Evolutionary conservation across 2,329 filamentous ascomycete genomes (phyloP).

Genomic region (Neospermospora avenae): DNA sequence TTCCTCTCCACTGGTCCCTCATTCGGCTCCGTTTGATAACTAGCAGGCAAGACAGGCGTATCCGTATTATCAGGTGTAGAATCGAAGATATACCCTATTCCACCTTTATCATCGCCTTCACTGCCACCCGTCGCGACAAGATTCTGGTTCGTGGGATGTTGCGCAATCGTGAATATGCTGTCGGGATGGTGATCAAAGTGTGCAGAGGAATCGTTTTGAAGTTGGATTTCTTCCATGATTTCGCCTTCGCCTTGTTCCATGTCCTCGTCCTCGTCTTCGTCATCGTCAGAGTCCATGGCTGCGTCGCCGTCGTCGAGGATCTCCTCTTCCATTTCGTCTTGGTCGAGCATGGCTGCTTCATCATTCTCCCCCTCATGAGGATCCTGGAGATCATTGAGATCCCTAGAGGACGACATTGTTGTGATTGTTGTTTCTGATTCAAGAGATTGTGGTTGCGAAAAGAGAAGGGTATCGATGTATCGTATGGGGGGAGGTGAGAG

Average conservation of each 20-base stretch:
- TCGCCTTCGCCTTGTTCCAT: constrained; percentile 53
- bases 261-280: constrained; percentile 58
- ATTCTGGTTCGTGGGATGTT: constrained; percentile 75
- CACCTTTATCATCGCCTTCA: constrained; percentile 57
- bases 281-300: constrained; percentile 72
- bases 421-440: background rate
- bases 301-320: constrained; percentile 66
- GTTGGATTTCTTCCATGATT: constrained; percentile 63
- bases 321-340: constrained; percentile 76
- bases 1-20: constrained; percentile 52
- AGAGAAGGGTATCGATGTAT: background rate
- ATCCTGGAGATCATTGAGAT: constrained; percentile 20
- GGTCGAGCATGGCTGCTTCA: constrained; percentile 70
- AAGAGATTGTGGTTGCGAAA: background rate
- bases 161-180: constrained; percentile 91
- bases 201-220: constrained; percentile 89
- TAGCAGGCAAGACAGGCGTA: constrained; percentile 69
- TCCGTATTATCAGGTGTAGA: constrained; percentile 57
- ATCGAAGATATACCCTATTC: constrained; percentile 85
- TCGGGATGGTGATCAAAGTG: constrained; percentile 91
- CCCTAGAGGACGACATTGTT: constrained; percentile 28
- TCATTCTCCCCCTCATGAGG: constrained; percentile 47
- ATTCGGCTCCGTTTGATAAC: constrained; percentile 66
- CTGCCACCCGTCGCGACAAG: constrained; percentile 85
- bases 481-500: background rate